Conservation (phyloP, 306 rosid species). For the Lathyrus oleraceus region DNA sequence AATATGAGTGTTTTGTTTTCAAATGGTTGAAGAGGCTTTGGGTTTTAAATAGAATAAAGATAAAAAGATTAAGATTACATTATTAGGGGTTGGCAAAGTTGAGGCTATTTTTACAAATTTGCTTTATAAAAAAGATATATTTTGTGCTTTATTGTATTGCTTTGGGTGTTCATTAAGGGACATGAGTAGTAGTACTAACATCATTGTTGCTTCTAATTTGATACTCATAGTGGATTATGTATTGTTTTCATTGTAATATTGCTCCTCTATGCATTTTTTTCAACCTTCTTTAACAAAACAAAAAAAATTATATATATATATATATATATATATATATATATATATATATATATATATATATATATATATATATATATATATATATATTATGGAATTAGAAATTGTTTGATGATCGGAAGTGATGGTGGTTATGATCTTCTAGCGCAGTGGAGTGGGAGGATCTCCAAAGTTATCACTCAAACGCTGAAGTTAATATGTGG, state of each 20-base stretch:
- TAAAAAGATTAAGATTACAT: conserved; percentile 13
- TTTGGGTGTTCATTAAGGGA: conserved; percentile 47
- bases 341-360: no score
- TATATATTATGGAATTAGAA: no score
- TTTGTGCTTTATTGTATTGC: conserved; percentile 11
- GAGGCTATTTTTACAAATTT: conserved; percentile 24
- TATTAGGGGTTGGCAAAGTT: conserved; percentile 10
- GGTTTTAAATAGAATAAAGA: conserved; percentile 43
- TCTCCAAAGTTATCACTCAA: no score
- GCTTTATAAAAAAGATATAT: neutral
- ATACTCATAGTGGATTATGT: neutral
- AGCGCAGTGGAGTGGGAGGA: no score
- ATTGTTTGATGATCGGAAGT: no score
- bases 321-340: no score
- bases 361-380: no score
- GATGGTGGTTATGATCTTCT: no score
- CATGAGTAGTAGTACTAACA: conserved; percentile 30
- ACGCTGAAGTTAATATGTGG: no score
- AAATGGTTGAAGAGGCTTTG: conserved; percentile 31
- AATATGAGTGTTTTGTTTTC: neutral
- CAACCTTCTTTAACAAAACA: no score
- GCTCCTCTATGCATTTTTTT: neutral
- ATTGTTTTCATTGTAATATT: neutral
- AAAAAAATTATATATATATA: no score
- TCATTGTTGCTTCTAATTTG: conserved; percentile 39